These are phyloP conservation scores for Xylaria palmicola DNA, from an alignment of 495 filamentous ascomycete genomes.

Conservation along the genomic window DNA sequence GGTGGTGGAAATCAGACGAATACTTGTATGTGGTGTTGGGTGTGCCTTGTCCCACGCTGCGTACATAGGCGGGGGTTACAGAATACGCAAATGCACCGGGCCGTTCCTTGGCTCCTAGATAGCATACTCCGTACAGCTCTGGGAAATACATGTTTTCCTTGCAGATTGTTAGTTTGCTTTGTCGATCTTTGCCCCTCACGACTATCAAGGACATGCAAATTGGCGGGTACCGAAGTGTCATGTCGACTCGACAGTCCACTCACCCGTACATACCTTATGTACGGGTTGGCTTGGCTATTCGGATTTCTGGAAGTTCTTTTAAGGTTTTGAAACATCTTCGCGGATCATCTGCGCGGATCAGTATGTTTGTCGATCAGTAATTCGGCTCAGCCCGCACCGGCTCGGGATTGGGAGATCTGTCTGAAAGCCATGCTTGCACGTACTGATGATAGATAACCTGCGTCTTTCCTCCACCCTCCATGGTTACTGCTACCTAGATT, in stretches of 20 bases:
- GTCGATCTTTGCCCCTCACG: not conserved
- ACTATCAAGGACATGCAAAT: too few relatives aligned
- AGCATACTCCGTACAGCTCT: not conserved
- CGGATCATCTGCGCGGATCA: too few relatives aligned
- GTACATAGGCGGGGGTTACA: not conserved
- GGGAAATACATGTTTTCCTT: constrained; percentile 4
- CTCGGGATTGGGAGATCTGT: not conserved
- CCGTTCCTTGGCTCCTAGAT: constrained; percentile 7
- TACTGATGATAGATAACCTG: too few relatives aligned
- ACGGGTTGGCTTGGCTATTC: too few relatives aligned
- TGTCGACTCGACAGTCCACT: constrained; percentile 6
- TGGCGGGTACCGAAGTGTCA: not conserved
- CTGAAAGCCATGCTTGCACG: not conserved
- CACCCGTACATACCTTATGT: too few relatives aligned
- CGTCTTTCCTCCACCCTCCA: too few relatives aligned
- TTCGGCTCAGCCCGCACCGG: constrained; percentile 6
- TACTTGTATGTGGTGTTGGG: not conserved
- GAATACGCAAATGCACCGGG: not conserved
- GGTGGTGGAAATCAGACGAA: not conserved
- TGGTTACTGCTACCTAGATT: too few relatives aligned
- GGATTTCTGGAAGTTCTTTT: too few relatives aligned
- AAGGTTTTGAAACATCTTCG: not conserved
- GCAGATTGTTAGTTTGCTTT: not conserved
- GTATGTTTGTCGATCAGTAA: not conserved
- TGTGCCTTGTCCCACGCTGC: constrained; percentile 1